Base-by-base conservation (phyloP, 805 yeast genomes). In the Wickerhamiella musiphila region DNA sequence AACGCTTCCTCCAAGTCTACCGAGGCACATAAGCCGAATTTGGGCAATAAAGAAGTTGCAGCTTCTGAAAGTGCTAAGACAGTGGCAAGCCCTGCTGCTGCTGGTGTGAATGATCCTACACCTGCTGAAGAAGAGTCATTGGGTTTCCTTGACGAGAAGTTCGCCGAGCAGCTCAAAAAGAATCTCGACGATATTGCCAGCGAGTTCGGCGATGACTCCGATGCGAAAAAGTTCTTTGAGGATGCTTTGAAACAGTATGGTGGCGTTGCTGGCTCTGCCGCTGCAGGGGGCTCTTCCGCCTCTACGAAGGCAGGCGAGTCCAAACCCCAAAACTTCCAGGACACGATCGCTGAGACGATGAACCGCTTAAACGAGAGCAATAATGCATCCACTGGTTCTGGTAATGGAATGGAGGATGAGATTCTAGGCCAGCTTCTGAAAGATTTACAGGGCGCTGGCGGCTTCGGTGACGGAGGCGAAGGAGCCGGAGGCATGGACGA, bases 281-380 rank as follows among this genome's bases (percentile, higher is more conserved):
- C n/a, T n/a, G n/a, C n/a, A n/a, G n/a, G n/a, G n/a, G 40, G 42
- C 13, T 14, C 15, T 16, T 27, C 47, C n/a, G 27, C 38, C 11
- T n/a, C n/a, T n/a, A n/a, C n/a, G n/a, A n/a, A n/a, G n/a, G n/a
- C n/a, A n/a, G 41, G 31, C 5, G 42, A 39, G 1, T 24, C 39
- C 3, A 35, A 11, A 39, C 18, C 30, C 28, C 28, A 8, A 29
- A 15, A 26, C 28, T 74, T 84, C 48, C 76, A 79, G 47, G 68
- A 67, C 37, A 78, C 84, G 6, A 78, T 86, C 48, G 66, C 81
- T 18, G 73, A 70, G 34, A 81, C 96, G 0, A 66, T 83, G 60
- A 71, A 73, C 45, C 65, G 94, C 37, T 60, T 86, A 46, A 78
- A 78, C 47, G 76, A 70, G 38, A 72, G 78, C 18, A 82, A 83